These are phyloP conservation scores for Filosporella fistucella DNA, from an alignment of 495 filamentous ascomycete genomes.

Conservation along the genomic window DNA sequence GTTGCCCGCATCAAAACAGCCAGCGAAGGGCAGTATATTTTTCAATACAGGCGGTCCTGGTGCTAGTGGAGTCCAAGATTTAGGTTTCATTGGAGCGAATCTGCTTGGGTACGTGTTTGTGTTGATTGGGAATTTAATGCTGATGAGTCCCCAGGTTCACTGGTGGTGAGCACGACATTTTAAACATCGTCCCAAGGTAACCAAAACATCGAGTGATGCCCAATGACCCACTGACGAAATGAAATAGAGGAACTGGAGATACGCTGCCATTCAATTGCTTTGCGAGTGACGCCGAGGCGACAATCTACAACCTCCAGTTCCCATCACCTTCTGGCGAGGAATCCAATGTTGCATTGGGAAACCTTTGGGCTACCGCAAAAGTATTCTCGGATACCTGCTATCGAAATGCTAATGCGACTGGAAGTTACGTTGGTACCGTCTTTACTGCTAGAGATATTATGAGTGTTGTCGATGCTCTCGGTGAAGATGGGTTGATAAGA, in stretches of 20 bases:
- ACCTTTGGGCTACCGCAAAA: conserved; percentile 19
- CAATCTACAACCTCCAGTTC: background rate
- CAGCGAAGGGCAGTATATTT: conserved; percentile 34
- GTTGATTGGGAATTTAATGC: too few species aligned
- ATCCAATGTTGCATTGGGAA: conserved; percentile 21
- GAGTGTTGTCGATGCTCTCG: conserved; percentile 38
- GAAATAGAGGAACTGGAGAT: conserved; percentile 30
- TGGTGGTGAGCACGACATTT: too few species aligned
- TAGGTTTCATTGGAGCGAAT: conserved; percentile 13
- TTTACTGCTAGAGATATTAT: conserved; percentile 41
- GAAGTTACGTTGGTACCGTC: conserved; percentile 11
- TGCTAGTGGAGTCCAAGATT: too few species aligned
- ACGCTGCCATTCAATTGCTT: conserved; percentile 35
- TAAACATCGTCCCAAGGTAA: too few species aligned
- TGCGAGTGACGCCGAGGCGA: background rate
- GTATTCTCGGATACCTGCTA: conserved; percentile 36
- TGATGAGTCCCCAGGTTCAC: too few species aligned
- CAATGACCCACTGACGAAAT: too few species aligned
- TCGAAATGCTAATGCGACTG: conserved; percentile 36
- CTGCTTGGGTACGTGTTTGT: conserved; percentile 17
- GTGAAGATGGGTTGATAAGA: conserved; percentile 38
- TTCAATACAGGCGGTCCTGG: conserved; percentile 44
- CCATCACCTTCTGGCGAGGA: too few species aligned
- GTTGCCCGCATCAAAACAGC: conserved; percentile 26
- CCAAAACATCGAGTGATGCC: background rate